Evolutionary conservation across 352 stramenopile species (phyloP), one percentile per base, ranked within the genome.

Genomic region (Globisporangium orthogonon): DNA sequence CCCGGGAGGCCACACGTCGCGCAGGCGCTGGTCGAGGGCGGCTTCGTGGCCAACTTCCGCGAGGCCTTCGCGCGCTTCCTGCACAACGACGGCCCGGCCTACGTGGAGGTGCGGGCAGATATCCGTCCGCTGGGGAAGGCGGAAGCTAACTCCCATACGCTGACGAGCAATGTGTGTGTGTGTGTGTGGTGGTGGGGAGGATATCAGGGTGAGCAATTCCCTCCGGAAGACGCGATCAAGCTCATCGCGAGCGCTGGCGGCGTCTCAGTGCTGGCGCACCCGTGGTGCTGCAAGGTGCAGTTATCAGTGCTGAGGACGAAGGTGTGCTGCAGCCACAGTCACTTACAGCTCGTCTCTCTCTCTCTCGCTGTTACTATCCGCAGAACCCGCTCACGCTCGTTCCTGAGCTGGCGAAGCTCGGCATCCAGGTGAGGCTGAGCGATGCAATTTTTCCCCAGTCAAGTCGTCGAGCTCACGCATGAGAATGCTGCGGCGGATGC

Each of bases 221-320:
- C 84, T 7, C 84, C 84, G n/a, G 76, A 91, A 65, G 78, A 92
- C 56, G 84, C 84, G 3, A 91, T 94, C 62, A 88, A 90, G 53
- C 73, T 94, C 46, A 94, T 94, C 55, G 79, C 85, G 15, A 86
- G 78, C 33, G 78, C 79, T 17, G 84, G 84, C 11, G 84, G 84
- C 2, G 70, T 94, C 13, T 94, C 84, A 0, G 78, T 94, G 52
- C 70, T 94, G n/a, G 84, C 84, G 0, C 84, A 94, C 52, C 84
- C 84, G 18, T 94, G 84, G 84, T 92, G 82, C 54, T 94, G 80
- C 60, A 94, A 92, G 60, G 78, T 87, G 59, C 4, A 54, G 49
- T 5, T 7, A 4, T 0, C n/a, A 13, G 47, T n/a, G 17, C 40
- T 30, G 30, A 7, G 29, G 43, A 4, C 45, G 31, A 17, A 17